These are phyloP conservation scores for Fusarium neocosmosporiellum DNA, from an alignment of 2,329 filamentous ascomycete species.

Conservation along the genomic window DNA sequence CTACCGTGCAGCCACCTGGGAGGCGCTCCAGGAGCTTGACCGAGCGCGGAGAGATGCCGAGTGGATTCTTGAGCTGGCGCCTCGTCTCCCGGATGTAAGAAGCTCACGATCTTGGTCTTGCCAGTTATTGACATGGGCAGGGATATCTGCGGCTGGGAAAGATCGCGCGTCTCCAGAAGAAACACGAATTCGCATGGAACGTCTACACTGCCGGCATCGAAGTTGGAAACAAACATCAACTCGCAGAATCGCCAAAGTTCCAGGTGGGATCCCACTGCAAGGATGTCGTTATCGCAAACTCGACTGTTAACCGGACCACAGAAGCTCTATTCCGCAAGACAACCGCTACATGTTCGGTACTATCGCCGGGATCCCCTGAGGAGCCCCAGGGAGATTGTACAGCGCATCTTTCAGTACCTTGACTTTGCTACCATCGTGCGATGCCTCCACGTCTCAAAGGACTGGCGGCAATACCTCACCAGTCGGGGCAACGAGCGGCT, in stretches of 20 bases:
- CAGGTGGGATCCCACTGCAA: conserved; percentile 39
- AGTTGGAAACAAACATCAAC: conserved; percentile 42
- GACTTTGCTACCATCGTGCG: conserved; percentile 48
- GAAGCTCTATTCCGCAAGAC: conserved; percentile 50
- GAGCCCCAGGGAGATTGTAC: conserved; percentile 51
- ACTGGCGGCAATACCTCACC: conserved; percentile 47
- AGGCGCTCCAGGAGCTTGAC: conserved; percentile 51
- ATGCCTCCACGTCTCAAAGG: conserved; percentile 49
- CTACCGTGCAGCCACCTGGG: conserved; percentile 55
- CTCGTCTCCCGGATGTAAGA: conserved; percentile 53
- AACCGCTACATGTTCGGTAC: conserved; percentile 50
- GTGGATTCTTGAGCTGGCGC: conserved; percentile 57
- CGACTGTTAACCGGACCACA: conserved; percentile 27
- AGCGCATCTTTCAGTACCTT: conserved; percentile 50
- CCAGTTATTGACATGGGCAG: conserved; percentile 40
- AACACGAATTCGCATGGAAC: conserved; percentile 53
- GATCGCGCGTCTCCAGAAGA: conserved; percentile 51
- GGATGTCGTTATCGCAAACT: too few species aligned
- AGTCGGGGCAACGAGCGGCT: conserved; percentile 44
- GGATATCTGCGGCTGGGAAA: conserved; percentile 58
- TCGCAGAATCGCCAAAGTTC: conserved; percentile 47
- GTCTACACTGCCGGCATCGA: conserved; percentile 54
- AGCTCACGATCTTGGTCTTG: background rate
- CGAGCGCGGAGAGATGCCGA: conserved; percentile 54
- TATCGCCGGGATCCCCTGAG: conserved; percentile 50